Percentiles rank a stretch among this genome's conserved stretches.
Evolutionary conservation across 179 eudicot genomes (phyloP).

Genomic region (Beta lomatogona): DNA sequence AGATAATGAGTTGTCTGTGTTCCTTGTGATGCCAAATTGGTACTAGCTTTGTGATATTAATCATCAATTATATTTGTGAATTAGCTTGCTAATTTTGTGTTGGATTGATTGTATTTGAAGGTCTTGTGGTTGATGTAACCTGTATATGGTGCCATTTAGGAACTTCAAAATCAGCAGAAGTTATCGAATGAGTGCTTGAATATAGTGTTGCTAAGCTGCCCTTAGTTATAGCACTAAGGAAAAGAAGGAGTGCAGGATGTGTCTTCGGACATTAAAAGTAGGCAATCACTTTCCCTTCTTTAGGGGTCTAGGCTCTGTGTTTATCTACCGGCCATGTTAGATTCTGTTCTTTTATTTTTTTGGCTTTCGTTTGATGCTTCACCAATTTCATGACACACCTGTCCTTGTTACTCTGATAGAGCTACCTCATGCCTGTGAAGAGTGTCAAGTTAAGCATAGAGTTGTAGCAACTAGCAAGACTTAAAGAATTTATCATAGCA

Average conservation of each 20-base stretch:
- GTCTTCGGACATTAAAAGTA: too few relatives aligned
- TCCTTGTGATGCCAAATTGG: background rate
- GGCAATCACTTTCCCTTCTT: too few relatives aligned
- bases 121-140: background rate
- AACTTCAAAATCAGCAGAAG: too few relatives aligned
- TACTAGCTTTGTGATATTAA: background rate
- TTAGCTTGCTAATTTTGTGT: background rate
- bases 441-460: too few relatives aligned
- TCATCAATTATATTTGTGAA: background rate
- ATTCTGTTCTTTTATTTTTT: background rate
- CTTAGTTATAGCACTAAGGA: too few relatives aligned
- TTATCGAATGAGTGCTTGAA: background rate
- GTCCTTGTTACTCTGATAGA: background rate
- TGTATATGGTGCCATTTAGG: background rate
- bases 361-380: background rate
- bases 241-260: too few relatives aligned
- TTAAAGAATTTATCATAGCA: too few relatives aligned
- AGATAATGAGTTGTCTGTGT: background rate
- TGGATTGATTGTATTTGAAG: background rate
- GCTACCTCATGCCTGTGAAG: too few relatives aligned
- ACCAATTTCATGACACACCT: background rate
- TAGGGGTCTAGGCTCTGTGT: background rate
- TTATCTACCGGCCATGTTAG: background rate
- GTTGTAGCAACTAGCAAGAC: too few relatives aligned
- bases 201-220: background rate